Conservation (phyloP, 345 rosid genomes). For the Eucalyptus marginata region DNA sequence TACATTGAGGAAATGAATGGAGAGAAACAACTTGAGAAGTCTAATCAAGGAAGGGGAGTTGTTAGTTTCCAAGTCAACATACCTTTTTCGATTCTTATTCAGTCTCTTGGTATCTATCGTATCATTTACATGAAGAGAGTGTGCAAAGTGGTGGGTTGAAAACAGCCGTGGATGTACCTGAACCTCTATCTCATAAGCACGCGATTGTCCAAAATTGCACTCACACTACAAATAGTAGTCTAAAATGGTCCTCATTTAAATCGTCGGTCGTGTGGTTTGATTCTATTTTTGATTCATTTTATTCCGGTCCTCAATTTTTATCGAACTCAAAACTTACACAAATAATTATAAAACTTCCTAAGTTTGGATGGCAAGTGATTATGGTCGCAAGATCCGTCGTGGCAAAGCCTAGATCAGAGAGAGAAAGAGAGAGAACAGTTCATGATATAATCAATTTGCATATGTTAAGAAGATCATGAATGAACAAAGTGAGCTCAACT, state of each 20-base stretch:
- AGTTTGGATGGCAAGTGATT: too few species aligned
- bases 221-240: not conserved
- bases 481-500: not conserved
- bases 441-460: too few species aligned
- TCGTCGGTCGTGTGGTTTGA: not conserved
- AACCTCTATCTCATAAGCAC: not conserved
- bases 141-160: not conserved
- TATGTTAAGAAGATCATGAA: not conserved
- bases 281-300: not conserved
- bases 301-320: not conserved
- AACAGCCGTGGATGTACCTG: accelerated
- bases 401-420: not conserved
- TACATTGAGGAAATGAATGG: too few species aligned
- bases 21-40: too few species aligned
- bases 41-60: too few species aligned
- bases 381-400: not conserved
- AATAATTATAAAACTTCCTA: too few species aligned
- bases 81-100: not conserved
- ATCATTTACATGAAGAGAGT: not conserved
- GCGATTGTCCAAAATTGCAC: not conserved
- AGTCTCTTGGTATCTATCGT: too few species aligned
- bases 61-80: not conserved
- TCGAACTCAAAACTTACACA: too few species aligned
- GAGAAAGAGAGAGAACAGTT: too few species aligned
- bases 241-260: not conserved